Evolutionary conservation across 2,329 filamentous ascomycete genomes (phyloP).

Genomic region (Talaromyces funiculosus): DNA sequence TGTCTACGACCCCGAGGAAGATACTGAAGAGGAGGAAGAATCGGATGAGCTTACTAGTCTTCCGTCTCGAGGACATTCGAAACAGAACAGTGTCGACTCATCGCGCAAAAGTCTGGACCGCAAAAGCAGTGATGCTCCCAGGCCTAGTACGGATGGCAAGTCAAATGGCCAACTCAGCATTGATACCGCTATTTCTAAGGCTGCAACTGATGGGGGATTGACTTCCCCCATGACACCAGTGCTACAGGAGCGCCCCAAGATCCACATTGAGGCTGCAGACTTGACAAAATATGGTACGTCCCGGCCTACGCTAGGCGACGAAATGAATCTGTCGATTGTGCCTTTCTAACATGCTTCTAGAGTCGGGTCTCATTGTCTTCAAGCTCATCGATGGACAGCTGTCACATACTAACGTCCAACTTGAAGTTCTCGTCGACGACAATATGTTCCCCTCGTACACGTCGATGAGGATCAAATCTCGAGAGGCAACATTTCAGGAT

Average conservation of each 20-base stretch:
- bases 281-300: constrained; percentile 64
- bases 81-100: constrained; percentile 26
- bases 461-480: constrained; percentile 68
- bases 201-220: constrained; percentile 26
- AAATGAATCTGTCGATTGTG: neutral
- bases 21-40: constrained; percentile 45
- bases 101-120: constrained; percentile 18
- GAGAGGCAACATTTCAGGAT: constrained; percentile 72
- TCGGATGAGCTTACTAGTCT: constrained; percentile 35
- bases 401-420: constrained; percentile 64
- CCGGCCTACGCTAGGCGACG: neutral
- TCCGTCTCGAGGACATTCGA: constrained; percentile 15
- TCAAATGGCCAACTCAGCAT: constrained; percentile 27
- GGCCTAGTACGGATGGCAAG: constrained; percentile 10
- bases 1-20: constrained; percentile 76
- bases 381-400: constrained; percentile 87
- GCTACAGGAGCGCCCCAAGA: constrained; percentile 58
- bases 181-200: constrained; percentile 32
- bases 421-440: constrained; percentile 92
- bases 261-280: constrained; percentile 73
- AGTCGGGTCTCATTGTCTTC: constrained; percentile 91
- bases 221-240: constrained; percentile 32
- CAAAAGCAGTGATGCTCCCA: neutral
- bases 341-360: constrained; percentile 43
- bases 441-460: constrained; percentile 86